Conservation (phyloP, 2,329 filamentous ascomycete species). For the Pyrenochaeta sp. region DNA sequence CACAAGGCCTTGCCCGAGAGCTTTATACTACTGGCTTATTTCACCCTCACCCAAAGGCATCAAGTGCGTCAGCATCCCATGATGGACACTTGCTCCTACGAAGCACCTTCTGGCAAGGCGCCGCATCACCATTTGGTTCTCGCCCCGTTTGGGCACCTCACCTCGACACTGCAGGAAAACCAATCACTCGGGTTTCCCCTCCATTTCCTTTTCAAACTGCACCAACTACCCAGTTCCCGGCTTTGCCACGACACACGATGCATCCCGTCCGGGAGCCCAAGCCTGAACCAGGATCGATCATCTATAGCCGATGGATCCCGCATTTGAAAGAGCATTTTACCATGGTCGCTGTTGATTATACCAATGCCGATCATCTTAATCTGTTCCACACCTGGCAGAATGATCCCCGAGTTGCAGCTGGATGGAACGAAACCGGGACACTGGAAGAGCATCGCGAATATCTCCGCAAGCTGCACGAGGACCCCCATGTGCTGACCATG, state of each 20-base stretch:
- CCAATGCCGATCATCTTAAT: conserved; percentile 67
- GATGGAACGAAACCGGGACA: conserved; percentile 81
- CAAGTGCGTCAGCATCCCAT: conserved; percentile 43
- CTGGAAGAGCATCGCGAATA: conserved; percentile 78
- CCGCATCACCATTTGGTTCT: conserved; percentile 51
- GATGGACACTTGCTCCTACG: conserved; percentile 59
- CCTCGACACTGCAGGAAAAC: conserved; percentile 44
- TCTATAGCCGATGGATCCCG: conserved; percentile 82
- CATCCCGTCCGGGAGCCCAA: conserved; percentile 77
- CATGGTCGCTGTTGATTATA: conserved; percentile 75
- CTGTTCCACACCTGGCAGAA: conserved; percentile 85
- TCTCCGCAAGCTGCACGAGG: conserved; percentile 70
- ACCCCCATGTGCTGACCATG: conserved; percentile 74
- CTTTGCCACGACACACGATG: conserved; percentile 63
- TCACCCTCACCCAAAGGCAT: conserved; percentile 49
- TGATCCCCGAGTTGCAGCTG: conserved; percentile 78
- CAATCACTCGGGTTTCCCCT: conserved; percentile 51
- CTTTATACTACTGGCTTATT: conserved; percentile 54
- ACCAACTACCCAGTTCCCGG: conserved; percentile 57
- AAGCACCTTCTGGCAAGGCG: conserved; percentile 57
- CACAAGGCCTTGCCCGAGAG: conserved; percentile 49
- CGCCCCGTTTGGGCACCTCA: conserved; percentile 50
- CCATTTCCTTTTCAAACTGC: conserved; percentile 53
- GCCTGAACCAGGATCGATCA: conserved; percentile 71
- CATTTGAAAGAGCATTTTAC: conserved; percentile 79